Percentiles rank a stretch among this genome's conserved stretches.
These are phyloP conservation scores for Calonectria ilicicola DNA, from an alignment of 2,329 filamentous ascomycete genomes.

Conservation along the genomic window DNA sequence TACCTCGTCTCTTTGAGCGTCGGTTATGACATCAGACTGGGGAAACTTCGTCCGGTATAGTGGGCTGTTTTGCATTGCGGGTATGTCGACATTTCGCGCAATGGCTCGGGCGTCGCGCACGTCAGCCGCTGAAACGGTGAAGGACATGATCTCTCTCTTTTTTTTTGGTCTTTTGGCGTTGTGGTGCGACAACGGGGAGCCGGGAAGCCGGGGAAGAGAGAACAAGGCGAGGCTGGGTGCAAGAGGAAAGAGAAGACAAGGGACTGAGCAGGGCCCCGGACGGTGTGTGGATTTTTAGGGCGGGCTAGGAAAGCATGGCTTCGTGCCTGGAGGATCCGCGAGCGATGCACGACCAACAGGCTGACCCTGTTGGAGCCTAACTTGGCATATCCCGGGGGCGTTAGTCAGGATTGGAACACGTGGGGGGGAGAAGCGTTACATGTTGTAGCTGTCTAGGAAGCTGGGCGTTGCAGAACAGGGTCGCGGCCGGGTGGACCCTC, in stretches of 20 bases:
- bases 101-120: background rate
- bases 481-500: background rate
- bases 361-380: background rate
- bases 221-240: background rate
- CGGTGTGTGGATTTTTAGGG: background rate
- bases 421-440: background rate
- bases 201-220: background rate
- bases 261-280: background rate
- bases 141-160: too few species aligned
- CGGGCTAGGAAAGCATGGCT: background rate
- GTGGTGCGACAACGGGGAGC: background rate
- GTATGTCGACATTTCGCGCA: background rate
- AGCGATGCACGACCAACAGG: background rate
- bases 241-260: conserved; percentile 1
- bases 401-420: background rate
- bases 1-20: background rate
- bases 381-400: background rate
- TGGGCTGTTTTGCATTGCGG: background rate
- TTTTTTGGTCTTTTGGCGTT: background rate
- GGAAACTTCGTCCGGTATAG: background rate
- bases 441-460: background rate
- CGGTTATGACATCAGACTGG: background rate
- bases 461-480: background rate
- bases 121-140: background rate
- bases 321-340: background rate